phyloP scores from a whole-genome alignment of 192 early-diverging fungal species.

The Backusella mclennaniae region DNA sequence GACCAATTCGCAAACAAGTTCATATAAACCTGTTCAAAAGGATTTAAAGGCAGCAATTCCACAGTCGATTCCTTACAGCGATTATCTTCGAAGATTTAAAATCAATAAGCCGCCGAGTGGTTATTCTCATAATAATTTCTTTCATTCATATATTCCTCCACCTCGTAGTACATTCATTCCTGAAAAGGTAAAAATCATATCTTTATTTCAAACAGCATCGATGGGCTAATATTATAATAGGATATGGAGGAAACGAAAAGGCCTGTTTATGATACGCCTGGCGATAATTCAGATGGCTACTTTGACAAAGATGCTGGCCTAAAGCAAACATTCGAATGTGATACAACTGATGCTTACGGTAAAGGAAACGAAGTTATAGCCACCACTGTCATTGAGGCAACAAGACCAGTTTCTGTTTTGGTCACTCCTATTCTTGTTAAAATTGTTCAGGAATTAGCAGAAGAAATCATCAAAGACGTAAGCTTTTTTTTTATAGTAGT shows the following conservation, averaged over 20 bases:
- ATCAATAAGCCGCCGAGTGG: background rate
- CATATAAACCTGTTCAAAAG: background rate
- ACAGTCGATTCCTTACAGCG: slow-evolving; percentile 23
- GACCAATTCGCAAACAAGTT: background rate
- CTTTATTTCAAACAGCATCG: background rate
- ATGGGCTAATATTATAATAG: background rate
- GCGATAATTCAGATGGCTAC: background rate
- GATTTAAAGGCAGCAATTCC: slow-evolving; percentile 14
- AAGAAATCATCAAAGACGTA: slow-evolving; percentile 55
- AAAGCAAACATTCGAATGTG: slow-evolving; percentile 14
- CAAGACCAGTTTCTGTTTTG: slow-evolving; percentile 52
- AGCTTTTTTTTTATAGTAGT: background rate
- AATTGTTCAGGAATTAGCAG: slow-evolving; percentile 63
- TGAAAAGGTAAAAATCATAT: slow-evolving; percentile 27
- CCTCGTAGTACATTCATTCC: slow-evolving; percentile 43
- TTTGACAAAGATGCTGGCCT: background rate
- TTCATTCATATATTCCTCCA: slow-evolving; percentile 49
- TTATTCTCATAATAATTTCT: slow-evolving; percentile 18
- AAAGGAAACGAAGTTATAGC: slow-evolving; percentile 37
- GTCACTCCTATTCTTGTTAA: slow-evolving; percentile 69
- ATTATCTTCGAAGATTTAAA: slow-evolving; percentile 14
- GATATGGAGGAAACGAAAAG: background rate
- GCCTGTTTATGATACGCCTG: background rate
- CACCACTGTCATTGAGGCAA: slow-evolving; percentile 54
- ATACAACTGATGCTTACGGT: background rate